phyloP scores from a whole-genome alignment of 1,284 basidiomycete genomes.

The Trichosporon coremiiforme region DNA sequence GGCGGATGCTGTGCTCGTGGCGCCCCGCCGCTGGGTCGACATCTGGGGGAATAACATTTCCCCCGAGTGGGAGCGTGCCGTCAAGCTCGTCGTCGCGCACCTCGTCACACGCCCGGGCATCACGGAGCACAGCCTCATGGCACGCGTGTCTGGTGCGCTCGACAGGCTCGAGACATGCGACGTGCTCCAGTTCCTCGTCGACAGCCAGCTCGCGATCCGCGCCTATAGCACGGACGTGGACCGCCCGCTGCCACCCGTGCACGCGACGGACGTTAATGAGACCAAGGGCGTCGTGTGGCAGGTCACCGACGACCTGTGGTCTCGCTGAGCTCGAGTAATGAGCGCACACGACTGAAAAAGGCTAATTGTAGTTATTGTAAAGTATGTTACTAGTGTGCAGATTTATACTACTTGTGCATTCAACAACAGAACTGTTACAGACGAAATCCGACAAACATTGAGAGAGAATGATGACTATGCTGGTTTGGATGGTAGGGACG shows the following conservation, averaged over 20 bases:
- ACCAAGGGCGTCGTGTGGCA: constrained; percentile 36
- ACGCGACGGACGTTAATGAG: constrained; percentile 41
- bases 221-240: background rate
- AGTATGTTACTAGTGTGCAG: constrained; percentile 1
- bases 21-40: constrained; percentile 64
- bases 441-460: background rate
- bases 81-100: constrained; percentile 67
- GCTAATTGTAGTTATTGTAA: background rate
- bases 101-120: constrained; percentile 69
- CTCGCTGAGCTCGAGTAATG: background rate
- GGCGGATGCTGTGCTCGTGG: background rate
- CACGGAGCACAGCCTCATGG: constrained; percentile 66
- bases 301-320: constrained; percentile 23
- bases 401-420: background rate
- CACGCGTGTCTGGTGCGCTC: constrained; percentile 67
- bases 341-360: too few relatives aligned
- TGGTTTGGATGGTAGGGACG: background rate
- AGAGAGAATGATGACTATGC: background rate
- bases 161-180: constrained; percentile 75
- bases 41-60: constrained; percentile 65
- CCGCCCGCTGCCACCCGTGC: constrained; percentile 39
- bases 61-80: constrained; percentile 69
- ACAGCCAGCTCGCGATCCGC: constrained; percentile 28
- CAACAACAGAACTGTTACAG: background rate
- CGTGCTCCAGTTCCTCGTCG: constrained; percentile 62